Evolutionary conservation across 1,139 yeast species (phyloP), one percentile per base, ranked within the genome.

Genomic region (Saccharomyces hybrid): DNA sequence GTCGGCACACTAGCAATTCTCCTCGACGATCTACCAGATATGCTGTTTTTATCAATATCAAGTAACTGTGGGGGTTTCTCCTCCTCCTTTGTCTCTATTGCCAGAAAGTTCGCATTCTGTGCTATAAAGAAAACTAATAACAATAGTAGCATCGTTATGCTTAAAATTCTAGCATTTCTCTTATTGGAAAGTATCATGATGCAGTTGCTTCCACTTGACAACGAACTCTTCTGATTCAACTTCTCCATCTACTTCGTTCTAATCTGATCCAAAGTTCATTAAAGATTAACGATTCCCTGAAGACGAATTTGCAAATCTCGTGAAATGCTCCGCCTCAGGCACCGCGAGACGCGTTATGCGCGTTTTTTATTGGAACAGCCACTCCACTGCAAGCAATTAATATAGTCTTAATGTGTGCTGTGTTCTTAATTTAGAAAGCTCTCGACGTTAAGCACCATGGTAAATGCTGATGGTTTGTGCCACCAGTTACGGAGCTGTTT

Each of bases 141-240:
- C 27, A 67, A 48, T 12, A 65, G 55, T 47, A 64, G 48, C n/a
- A 62, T 58, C 1, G 70, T 64, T 38, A 65, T 59, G 24, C 61
- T 51, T 11, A 64, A 41, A n/a, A 65, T 58, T 51, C 71, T 62
- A 47, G 65, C 50, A 48, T 63, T 66, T 54, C 65, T 61, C 55
- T 64, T 65, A 42, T 63, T 63, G n/a, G 44, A 19, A 8, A 12
- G 44, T 38, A 38, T 19, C 44, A 38, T 38, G 11, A 12, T 16
- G 19, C 4, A 38, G 5, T 2, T 16, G 2, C 4, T 19, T 38
- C 7, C 11, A 16, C 9, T 9, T 12, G 12, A 16, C 12, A 19
- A 11, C 44, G 1, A 38, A 11, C 5, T 38, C 4, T 9, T 19
- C 11, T 19, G 19, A 9, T 4, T 19, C 9, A 19, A 4, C 8